Base-by-base conservation (phyloP, 352 stramenopile species). In the Globisporangium acanthophoron region DNA sequence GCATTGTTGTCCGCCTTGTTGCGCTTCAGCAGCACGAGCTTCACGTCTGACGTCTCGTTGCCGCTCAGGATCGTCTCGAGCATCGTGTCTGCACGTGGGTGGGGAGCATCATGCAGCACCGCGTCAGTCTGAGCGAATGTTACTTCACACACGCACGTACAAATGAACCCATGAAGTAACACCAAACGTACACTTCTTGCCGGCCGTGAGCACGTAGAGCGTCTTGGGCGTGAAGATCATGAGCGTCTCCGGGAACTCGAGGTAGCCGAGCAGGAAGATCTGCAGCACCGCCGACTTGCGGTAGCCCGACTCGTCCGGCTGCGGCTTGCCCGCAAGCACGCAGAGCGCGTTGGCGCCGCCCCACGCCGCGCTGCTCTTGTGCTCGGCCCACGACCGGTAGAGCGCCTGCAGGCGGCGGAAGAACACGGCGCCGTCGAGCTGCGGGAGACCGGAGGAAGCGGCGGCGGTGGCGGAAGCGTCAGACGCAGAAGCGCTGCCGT, bases 191-290 rank as follows among this genome's bases (percentile, higher is more conserved):
- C 79, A 93, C 61, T 97, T 97, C 58, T 94, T 96, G 52, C 85
- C 84, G 18, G 86, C 85, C 46, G 90, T 96, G 24, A 97, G 70
- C 16, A 97, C 73, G 58, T 82, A 88, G 24, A 97, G 73, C 65
- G 77, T 93, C 52, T 62, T 65, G 29, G 84, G 78, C 41, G 87
- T 94, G 61, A 97, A 96, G 43, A 97, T 63, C 77, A 97, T 95
- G 40, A 97, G 73, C 29, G 90, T 97, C 70, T 97, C 89, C 2
- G 90, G 81, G 72, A 97, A 97, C 76, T 97, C 90, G 41, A 96
- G 70, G 64, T 92, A 96, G 8, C 87, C 88, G 20, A 97, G 75
- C 45, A 97, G 61, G 59, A 94, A 97, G 64, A 96, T 89, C 75
- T 97, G 89, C 47, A 96, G 56, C 61, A 92, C 81, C 15, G 82